These are phyloP conservation scores for Trametes gibbosa DNA, from an alignment of 768 basidiomycete genomes.

Conservation along the genomic window DNA sequence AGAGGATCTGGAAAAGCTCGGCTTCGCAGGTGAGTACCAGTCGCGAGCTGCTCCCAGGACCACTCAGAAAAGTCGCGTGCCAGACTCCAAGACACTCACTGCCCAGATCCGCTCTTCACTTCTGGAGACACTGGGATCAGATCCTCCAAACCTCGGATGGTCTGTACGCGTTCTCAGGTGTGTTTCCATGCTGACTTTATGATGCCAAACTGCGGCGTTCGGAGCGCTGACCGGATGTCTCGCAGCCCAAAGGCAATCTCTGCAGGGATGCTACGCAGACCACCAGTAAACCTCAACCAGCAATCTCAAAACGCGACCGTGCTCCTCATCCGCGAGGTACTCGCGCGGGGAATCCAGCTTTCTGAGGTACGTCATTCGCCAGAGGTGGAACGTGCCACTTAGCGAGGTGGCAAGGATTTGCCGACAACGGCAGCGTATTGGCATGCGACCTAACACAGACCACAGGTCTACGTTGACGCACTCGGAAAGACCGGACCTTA, in stretches of 20 bases:
- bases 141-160: conserved; percentile 74
- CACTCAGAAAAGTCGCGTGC: background rate
- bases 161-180: conserved; percentile 77
- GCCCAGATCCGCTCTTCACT: conserved; percentile 64
- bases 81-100: conserved; percentile 92
- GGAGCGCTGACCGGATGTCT: background rate
- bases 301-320: conserved; percentile 91
- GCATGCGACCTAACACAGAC: background rate
- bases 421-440: too few relatives aligned
- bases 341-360: conserved; percentile 76
- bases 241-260: conserved; percentile 88
- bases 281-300: conserved; percentile 82
- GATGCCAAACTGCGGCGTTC: background rate
- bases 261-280: conserved; percentile 81
- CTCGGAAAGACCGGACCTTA: conserved; percentile 86
- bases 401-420: too few relatives aligned
- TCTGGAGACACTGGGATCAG: conserved; percentile 63
- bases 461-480: conserved; percentile 90
- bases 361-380: conserved; percentile 57
- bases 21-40: conserved; percentile 78
- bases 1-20: conserved; percentile 70
- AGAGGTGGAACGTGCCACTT: too few relatives aligned
- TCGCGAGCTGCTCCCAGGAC: background rate
- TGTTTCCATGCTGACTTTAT: conserved; percentile 1
- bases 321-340: conserved; percentile 78